These are phyloP conservation scores for Diplocarpon mali DNA, from an alignment of 2,329 filamentous ascomycete species.

Conservation along the genomic window DNA sequence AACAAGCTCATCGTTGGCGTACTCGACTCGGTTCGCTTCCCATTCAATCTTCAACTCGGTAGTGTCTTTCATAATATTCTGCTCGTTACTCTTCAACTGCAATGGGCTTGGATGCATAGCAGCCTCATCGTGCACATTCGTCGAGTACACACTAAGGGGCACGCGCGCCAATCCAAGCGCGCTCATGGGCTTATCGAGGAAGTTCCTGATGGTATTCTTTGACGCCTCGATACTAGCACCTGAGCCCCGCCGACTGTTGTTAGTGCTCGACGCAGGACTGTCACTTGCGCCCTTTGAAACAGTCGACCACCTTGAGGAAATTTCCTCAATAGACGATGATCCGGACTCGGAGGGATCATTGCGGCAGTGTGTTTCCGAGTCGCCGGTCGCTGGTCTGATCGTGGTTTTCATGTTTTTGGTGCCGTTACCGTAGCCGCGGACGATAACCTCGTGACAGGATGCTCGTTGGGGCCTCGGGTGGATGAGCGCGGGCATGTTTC, in stretches of 20 bases:
- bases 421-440: constrained; percentile 44
- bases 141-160: constrained; percentile 15
- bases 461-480: constrained; percentile 20
- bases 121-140: constrained; percentile 8
- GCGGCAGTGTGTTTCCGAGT: constrained; percentile 2
- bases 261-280: constrained; percentile 11
- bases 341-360: constrained; percentile 10
- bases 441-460: constrained; percentile 39
- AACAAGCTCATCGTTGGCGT: constrained; percentile 8
- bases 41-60: constrained; percentile 12
- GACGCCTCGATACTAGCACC: constrained; percentile 5
- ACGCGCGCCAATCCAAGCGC: constrained; percentile 3
- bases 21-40: constrained; percentile 5
- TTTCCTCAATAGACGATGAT: constrained; percentile 8
- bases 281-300: constrained; percentile 8
- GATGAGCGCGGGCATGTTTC: constrained; percentile 19
- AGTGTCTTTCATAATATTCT: constrained; percentile 11
- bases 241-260: constrained; percentile 10
- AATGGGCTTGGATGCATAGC: constrained; percentile 12
- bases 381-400: neutral
- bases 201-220: constrained; percentile 12
- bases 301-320: constrained; percentile 19
- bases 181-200: constrained; percentile 13
- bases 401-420: constrained; percentile 29
- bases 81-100: constrained; percentile 4